Conservation (phyloP, 2,329 filamentous ascomycete species). For the Calonectria pteridis region DNA sequence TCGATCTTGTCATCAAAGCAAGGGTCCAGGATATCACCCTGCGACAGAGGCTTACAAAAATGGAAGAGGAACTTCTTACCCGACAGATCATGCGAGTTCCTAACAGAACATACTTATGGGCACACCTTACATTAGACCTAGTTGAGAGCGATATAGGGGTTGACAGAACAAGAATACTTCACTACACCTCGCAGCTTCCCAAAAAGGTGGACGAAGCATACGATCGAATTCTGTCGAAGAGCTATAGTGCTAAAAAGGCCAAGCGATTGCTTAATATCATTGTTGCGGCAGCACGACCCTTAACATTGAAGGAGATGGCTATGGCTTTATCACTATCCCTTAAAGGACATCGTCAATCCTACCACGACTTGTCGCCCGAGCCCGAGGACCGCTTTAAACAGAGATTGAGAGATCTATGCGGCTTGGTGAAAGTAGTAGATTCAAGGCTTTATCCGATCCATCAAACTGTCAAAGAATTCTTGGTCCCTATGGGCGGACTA, state of each 20-base stretch:
- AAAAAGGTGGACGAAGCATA: background rate
- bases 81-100: constrained; percentile 19
- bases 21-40: constrained; percentile 7
- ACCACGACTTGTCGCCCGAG: background rate
- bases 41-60: background rate
- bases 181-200: background rate
- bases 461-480: background rate
- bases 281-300: background rate
- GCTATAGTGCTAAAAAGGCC: background rate
- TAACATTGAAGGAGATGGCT: background rate
- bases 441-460: background rate
- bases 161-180: background rate
- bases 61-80: constrained; percentile 27
- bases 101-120: constrained; percentile 4
- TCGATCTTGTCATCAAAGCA: constrained; percentile 33
- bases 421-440: background rate
- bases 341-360: background rate
- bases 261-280: background rate
- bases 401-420: background rate
- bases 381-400: background rate
- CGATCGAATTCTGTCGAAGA: background rate
- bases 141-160: background rate
- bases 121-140: background rate
- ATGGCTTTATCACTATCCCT: constrained; percentile 17
- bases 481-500: background rate